Evolutionary conservation across 2,329 filamentous ascomycete genomes (phyloP).

Genomic region (Monilinia fructigena): DNA sequence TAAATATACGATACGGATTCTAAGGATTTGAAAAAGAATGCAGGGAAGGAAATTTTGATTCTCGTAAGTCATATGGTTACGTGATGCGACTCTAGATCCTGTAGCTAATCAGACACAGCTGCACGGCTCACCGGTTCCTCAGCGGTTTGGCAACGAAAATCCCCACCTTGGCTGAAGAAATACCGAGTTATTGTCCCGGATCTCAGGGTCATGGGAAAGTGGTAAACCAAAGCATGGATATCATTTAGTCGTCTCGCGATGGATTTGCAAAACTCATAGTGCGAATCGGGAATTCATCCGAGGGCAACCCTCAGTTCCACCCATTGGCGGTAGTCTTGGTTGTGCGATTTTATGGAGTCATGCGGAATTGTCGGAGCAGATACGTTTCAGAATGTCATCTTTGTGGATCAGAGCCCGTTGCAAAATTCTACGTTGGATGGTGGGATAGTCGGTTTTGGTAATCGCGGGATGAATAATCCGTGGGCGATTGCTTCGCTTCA

Average conservation of each 20-base stretch:
- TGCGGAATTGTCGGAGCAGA: conserved; percentile 35
- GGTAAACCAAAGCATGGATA: conserved; percentile 36
- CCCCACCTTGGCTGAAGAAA: conserved; percentile 26
- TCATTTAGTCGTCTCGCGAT: conserved; percentile 38
- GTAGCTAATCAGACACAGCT: conserved; percentile 30
- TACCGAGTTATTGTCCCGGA: conserved; percentile 38
- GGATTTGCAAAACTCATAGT: conserved; percentile 36
- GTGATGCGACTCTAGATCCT: too few species aligned
- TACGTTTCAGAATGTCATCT: conserved; percentile 36
- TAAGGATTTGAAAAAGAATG: not conserved
- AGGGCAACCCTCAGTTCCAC: conserved; percentile 21
- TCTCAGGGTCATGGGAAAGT: conserved; percentile 39
- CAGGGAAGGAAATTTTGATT: conserved; percentile 28
- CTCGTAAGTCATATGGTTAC: conserved; percentile 27
- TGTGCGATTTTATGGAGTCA: conserved; percentile 40
- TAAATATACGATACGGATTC: conserved; percentile 34
- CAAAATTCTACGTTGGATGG: conserved; percentile 35
- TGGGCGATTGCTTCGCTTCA: conserved; percentile 35
- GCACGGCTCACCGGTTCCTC: conserved; percentile 40
- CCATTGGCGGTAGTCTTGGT: conserved; percentile 38
- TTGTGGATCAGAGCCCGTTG: conserved; percentile 39
- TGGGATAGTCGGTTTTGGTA: conserved; percentile 38
- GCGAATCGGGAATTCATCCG: conserved; percentile 20
- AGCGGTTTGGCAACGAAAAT: conserved; percentile 39
- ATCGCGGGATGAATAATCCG: conserved; percentile 38